Evolutionary conservation across 495 filamentous ascomycete species (phyloP), one percentile per base, ranked within the genome.

Genomic region (Penicillium waksmanii): DNA sequence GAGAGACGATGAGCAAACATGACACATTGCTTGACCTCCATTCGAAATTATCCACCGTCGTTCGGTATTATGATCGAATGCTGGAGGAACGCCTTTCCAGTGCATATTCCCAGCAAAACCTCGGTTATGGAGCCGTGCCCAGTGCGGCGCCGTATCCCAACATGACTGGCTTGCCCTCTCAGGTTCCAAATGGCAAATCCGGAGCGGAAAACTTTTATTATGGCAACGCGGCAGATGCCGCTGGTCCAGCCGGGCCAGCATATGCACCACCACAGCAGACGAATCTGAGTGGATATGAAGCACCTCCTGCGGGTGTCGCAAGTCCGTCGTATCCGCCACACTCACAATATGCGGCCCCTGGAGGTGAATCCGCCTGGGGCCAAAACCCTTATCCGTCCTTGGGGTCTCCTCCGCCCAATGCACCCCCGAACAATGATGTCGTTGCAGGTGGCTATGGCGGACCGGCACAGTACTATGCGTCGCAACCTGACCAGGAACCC

Each of bases 1-100:
- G 95, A 38, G 95, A 98, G 76, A 98, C 95, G 1, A 98, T 98
- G 95, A 98, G 94, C 83, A 98, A 98, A 74, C 95, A 98, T 72
- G 94, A 98, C 69, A 93, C 95, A 2, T 82, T 98, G 10, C 85
- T 97, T 44, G 95, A 98, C 66, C 77, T 98, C 4, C 96, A 98
- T 73, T 87, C 92, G 34, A 98, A 98, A 74, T 80, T 98, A 9
- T 93, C 93, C 3, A 97, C 95, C 1, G 96, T 98, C 47, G 96
- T 98, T 19, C 87, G 95, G n/a, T 98, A 98, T 66, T 98, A 98
- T 68, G 96, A 98, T 70, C 87, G 91, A 18, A 98, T 98, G 96
- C 79, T 98, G 3, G 95, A 98, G 72, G 96, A 98, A 53, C 87
- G 95, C 13, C 80, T 98, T 9, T 95, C 92, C 2, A 95, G 87